Percentiles rank a stretch among this genome's conserved stretches.
Conservation (phyloP, 1,139 yeast species). For the Zhuliangozyma blackwelliae region DNA sequence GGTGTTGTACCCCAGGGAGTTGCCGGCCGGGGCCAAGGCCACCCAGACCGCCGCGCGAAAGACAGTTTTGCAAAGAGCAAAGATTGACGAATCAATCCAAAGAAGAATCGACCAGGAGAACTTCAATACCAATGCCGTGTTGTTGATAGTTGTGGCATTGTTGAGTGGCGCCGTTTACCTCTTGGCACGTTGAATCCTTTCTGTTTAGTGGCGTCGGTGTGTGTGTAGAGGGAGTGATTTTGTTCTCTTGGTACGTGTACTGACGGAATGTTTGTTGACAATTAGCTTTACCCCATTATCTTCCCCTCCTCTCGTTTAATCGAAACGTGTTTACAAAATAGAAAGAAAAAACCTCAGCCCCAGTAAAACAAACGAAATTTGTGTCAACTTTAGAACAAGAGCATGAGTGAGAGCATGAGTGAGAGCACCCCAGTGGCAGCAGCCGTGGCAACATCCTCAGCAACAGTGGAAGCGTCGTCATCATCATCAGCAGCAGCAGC, state of each 20-base stretch:
- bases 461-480: no score
- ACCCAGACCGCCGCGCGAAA: slow-evolving; percentile 18
- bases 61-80: slow-evolving; percentile 23
- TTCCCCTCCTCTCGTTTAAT: no score
- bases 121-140: slow-evolving; percentile 18
- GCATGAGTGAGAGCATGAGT: no score
- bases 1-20: slow-evolving; percentile 53
- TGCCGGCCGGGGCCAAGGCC: slow-evolving; percentile 28
- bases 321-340: no score
- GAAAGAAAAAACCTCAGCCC: neutral
- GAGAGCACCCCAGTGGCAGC: no score
- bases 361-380: neutral
- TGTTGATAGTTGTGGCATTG: slow-evolving; percentile 7
- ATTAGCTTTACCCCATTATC: no score
- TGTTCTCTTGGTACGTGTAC: no score
- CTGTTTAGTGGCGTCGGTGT: slow-evolving; percentile 1
- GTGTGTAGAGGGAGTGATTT: neutral
- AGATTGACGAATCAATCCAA: slow-evolving; percentile 29
- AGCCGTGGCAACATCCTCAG: no score
- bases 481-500: no score
- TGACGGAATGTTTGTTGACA: no score
- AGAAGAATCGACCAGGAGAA: slow-evolving; percentile 23
- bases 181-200: no score
- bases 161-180: neutral
- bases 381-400: no score